phyloP scores from a whole-genome alignment of 2,329 filamentous ascomycete genomes.

The Colletotrichum sojae region DNA sequence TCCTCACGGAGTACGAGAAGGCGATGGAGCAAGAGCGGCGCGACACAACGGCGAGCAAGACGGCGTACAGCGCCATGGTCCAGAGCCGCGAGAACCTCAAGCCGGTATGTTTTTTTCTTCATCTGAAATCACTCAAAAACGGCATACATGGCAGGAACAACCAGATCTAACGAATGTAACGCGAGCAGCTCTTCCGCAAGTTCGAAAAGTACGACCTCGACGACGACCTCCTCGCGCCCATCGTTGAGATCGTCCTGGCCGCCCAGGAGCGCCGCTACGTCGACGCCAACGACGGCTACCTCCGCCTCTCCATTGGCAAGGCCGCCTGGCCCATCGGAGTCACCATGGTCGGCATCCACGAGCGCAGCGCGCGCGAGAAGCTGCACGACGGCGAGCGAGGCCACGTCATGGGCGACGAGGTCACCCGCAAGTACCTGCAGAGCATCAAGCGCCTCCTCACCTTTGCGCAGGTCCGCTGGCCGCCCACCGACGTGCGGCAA shows the following conservation, averaged over 20 bases:
- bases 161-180: too few relatives aligned
- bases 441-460: conserved; percentile 97
- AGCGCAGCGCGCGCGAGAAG: conserved; percentile 95
- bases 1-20: conserved; percentile 88
- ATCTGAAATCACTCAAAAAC: neutral
- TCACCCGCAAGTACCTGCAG: conserved; percentile 94
- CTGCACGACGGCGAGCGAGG: conserved; percentile 89
- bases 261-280: conserved; percentile 94
- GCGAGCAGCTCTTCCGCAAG: conserved; percentile 80
- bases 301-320: conserved; percentile 93
- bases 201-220: conserved; percentile 87
- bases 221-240: conserved; percentile 82
- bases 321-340: conserved; percentile 99
- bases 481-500: conserved; percentile 91
- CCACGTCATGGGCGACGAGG: conserved; percentile 97
- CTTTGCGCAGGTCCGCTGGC: conserved; percentile 97
- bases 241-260: conserved; percentile 92
- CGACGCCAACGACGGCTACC: conserved; percentile 95
- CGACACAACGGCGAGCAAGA: conserved; percentile 82
- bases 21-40: conserved; percentile 78
- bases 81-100: conserved; percentile 90
- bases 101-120: conserved; percentile 65
- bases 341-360: conserved; percentile 99
- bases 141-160: conserved; percentile 8
- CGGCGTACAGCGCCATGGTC: conserved; percentile 86